phyloP scores from a whole-genome alignment of 371 early-diverging fungal genomes.

The Zancudomyces culisetae region DNA sequence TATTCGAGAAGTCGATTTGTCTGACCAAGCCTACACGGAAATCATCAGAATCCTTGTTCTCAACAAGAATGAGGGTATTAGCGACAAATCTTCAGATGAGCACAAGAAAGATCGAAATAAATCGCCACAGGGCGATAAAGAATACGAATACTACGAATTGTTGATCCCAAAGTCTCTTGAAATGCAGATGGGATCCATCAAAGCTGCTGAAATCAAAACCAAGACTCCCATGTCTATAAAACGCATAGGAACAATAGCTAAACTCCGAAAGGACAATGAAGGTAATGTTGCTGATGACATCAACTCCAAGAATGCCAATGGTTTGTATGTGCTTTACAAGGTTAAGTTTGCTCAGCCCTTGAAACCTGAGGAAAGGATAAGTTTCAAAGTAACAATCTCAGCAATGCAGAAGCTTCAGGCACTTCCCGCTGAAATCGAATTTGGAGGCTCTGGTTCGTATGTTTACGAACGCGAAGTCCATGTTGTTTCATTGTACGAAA shows the following conservation, averaged over 20 bases:
- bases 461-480: conserved; percentile 39
- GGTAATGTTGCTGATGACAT: background rate
- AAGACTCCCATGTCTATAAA: too few relatives aligned
- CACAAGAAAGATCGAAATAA: too few relatives aligned
- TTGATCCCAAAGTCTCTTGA: conserved; percentile 2
- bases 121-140: background rate
- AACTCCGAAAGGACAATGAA: background rate
- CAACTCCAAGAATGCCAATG: too few relatives aligned
- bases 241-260: conserved; percentile 2
- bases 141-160: background rate
- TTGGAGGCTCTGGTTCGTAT: conserved; percentile 46
- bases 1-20: conserved; percentile 1
- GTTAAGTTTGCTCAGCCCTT: conserved; percentile 36
- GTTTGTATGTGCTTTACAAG: conserved; percentile 42
- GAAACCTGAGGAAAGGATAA: conserved; percentile 37
- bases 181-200: conserved; percentile 8
- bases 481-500: conserved; percentile 41
- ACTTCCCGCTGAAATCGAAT: conserved; percentile 48
- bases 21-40: background rate
- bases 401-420: conserved; percentile 37
- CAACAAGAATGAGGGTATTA: background rate
- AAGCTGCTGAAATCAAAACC: conserved; percentile 17
- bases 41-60: background rate
- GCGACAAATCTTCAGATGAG: too few relatives aligned
- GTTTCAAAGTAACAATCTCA: conserved; percentile 41